Base-by-base conservation (phyloP, 179 eudicot species). In the Beta corolliflora region DNA sequence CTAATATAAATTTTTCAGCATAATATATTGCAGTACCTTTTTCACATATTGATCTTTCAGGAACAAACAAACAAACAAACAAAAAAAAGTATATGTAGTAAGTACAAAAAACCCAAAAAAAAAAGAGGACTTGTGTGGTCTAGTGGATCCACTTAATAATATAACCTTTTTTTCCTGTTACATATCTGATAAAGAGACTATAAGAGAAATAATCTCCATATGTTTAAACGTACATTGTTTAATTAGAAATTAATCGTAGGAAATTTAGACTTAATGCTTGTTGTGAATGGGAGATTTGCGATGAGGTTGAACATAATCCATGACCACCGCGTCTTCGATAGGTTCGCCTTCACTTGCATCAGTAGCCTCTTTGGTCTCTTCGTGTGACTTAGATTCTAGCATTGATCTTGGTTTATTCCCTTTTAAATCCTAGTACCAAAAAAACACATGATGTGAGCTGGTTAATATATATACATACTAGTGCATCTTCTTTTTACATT, bases 241-340 rank as follows among this genome's bases (percentile, higher is more conserved):
- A 19, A 36, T 36, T 36, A 65, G 55, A 52, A 36, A 67, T 59
- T 59, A 61, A 45, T 60, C 18, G n/a, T 5, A 23, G 12, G 3
- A 5, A 10, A 44, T 59, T 77, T 48, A 31, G 60, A 72, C 21
- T 79, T 68, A 58, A 59, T 76, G 83, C 61, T 64, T 74, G 82
- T 90, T 90, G 86, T 93, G 98, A 50, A 93, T 93, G 0, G 98
- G 98, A 71, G 97, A 84, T 79, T 92, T 93, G 19, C 94, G 85
- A 77, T 87, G 91, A 72, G 97, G 91, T 61, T 87, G 92, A 21
- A 89, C 91, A 53, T 93, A 93, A 82, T 93, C 98, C 90, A 83
- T 89, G 12, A 86, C 91, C 12, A 77, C 90, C 5, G 84, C 75
- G 61, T 92, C 94, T 77, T 89, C 94, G 0, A 58, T 65, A 1